A percentile compares a stretch with the other conserved stretches of the same genome.
Evolutionary conservation across 345 rosid genomes (phyloP).

Genomic region (Rhizophora apiculata): DNA sequence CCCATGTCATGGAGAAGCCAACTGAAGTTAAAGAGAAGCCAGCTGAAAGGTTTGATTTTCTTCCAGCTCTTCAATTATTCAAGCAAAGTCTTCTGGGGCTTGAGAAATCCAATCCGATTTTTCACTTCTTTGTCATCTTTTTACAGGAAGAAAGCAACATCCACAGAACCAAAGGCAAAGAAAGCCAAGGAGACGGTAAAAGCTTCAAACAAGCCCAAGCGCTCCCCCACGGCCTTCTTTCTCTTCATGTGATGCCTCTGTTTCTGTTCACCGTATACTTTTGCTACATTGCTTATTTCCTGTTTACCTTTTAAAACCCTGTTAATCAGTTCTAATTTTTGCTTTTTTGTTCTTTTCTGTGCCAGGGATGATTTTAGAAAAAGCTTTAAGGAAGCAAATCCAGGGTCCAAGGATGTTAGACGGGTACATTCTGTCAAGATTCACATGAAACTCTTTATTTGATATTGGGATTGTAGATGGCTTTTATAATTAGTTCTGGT

Average conservation of each 20-base stretch:
- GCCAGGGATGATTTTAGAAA: constrained; percentile 78
- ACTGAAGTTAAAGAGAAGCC: constrained; percentile 61
- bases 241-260: constrained; percentile 53
- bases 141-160: constrained; percentile 56
- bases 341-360: not conserved
- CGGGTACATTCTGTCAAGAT: constrained; percentile 23
- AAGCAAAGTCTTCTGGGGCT: not conserved
- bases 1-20: constrained; percentile 68
- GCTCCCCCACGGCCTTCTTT: constrained; percentile 88
- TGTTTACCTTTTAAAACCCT: not conserved
- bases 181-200: constrained; percentile 33
- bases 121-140: not conserved
- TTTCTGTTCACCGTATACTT: not conserved
- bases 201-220: constrained; percentile 50
- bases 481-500: not conserved
- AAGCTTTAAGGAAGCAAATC: constrained; percentile 54
- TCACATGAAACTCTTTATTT: not conserved
- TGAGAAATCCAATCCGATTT: not conserved
- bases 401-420: constrained; percentile 47
- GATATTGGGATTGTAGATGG: not conserved
- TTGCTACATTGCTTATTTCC: too few relatives aligned
- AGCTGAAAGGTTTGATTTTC: constrained; percentile 47
- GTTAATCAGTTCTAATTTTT: not conserved
- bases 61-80: too few relatives aligned
- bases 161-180: constrained; percentile 72